These are phyloP conservation scores for Xylaria bambusicola DNA, from an alignment of 495 filamentous ascomycete genomes.

Conservation along the genomic window DNA sequence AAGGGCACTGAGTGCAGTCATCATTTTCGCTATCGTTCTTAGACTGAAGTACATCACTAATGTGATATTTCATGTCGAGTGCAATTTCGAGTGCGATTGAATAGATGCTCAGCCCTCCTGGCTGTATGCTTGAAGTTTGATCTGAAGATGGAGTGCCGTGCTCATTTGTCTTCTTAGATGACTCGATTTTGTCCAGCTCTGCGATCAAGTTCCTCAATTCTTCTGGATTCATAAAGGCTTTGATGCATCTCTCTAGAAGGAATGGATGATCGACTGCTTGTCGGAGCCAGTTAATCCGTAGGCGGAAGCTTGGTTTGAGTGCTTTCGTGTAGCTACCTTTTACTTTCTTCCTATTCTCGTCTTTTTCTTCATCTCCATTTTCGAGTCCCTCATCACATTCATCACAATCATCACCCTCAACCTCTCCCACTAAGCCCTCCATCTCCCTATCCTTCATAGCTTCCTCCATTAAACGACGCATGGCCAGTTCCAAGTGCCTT, in stretches of 20 bases:
- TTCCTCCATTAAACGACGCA: background rate
- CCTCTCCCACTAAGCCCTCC: background rate
- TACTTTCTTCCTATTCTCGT: too few species aligned
- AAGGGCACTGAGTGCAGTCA: background rate
- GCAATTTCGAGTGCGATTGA: background rate
- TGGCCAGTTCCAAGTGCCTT: background rate
- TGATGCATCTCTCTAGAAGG: constrained; percentile 19
- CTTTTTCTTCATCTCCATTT: too few species aligned
- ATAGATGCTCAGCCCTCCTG: background rate
- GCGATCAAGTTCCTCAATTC: background rate
- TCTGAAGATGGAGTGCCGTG: background rate
- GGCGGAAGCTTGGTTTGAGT: background rate
- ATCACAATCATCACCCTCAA: too few species aligned
- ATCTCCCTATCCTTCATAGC: background rate
- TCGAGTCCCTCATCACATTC: too few species aligned
- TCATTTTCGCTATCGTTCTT: background rate
- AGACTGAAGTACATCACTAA: background rate
- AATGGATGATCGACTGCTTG: constrained; percentile 26
- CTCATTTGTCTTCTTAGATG: background rate
- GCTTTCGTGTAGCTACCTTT: background rate
- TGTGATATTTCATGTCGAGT: background rate
- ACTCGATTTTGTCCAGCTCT: background rate
- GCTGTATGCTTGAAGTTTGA: background rate
- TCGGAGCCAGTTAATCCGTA: constrained; percentile 13
- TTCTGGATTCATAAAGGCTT: background rate